phyloP scores from a whole-genome alignment of 2,329 filamentous ascomycete species.

The Niveomyces coronatus region DNA sequence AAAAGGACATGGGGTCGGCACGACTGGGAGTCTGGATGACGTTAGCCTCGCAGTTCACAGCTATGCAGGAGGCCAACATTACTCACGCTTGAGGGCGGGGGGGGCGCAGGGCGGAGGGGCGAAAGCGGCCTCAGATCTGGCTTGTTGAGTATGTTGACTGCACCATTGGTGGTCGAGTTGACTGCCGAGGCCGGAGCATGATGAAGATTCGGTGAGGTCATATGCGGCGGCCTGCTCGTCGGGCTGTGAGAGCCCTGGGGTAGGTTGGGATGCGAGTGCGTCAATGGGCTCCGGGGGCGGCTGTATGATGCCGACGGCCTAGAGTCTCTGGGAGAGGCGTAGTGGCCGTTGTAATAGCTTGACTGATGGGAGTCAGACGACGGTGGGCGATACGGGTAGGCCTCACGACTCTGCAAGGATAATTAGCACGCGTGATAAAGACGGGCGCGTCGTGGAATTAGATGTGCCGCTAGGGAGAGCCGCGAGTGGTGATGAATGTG shows the following conservation, averaged over 20 bases:
- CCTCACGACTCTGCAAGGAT: constrained; percentile 35
- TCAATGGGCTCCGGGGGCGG: constrained; percentile 39
- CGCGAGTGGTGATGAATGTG: constrained; percentile 4
- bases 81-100: constrained; percentile 26
- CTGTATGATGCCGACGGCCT: constrained; percentile 28
- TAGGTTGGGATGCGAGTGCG: constrained; percentile 38
- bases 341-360: constrained; percentile 39
- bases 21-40: constrained; percentile 56
- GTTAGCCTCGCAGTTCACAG: background rate
- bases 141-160: constrained; percentile 26
- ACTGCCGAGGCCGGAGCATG: constrained; percentile 30
- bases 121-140: constrained; percentile 31
- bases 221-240: constrained; percentile 27
- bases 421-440: constrained; percentile 11
- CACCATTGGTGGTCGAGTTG: constrained; percentile 31
- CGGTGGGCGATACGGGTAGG: constrained; percentile 35
- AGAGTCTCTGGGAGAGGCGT: constrained; percentile 32
- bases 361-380: constrained; percentile 30
- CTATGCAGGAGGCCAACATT: constrained; percentile 2
- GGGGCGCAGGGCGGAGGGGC: constrained; percentile 27
- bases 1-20: constrained; percentile 89
- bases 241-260: constrained; percentile 32
- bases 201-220: constrained; percentile 38
- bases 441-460: constrained; percentile 11
- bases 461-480: constrained; percentile 12